Conservation (phyloP, 208 protist species). For the Herpetomonas samuelpessoai region DNA sequence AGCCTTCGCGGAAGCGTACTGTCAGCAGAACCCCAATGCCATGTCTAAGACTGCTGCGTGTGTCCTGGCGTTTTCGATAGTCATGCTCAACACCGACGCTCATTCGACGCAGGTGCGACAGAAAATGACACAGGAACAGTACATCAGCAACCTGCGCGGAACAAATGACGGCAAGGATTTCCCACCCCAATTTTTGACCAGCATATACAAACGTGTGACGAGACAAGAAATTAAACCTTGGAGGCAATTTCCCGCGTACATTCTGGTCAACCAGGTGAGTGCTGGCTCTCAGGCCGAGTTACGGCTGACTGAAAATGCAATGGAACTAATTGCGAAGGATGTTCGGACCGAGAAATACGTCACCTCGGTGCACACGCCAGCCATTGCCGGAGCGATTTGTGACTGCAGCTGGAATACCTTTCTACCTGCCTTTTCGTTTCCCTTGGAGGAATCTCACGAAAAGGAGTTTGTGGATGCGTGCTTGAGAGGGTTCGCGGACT, state of each 20-base stretch:
- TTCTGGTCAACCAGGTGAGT: background rate
- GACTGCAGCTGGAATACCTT: constrained; percentile 56
- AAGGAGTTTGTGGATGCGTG: constrained; percentile 51
- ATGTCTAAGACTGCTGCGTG: constrained; percentile 7
- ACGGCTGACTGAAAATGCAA: background rate
- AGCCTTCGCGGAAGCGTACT: constrained; percentile 90
- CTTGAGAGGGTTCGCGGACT: constrained; percentile 51
- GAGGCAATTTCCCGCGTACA: constrained; percentile 5
- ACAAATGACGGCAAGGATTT: constrained; percentile 86
- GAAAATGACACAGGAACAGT: constrained; percentile 88
- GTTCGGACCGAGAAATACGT: background rate
- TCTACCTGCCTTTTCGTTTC: constrained; percentile 42
- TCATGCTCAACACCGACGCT: constrained; percentile 53
- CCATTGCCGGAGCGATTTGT: constrained; percentile 51
- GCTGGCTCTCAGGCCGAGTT: background rate
- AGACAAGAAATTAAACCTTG: background rate
- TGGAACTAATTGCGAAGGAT: background rate
- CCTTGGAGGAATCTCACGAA: constrained; percentile 44
- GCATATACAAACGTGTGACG: constrained; percentile 13
- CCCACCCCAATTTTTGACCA: constrained; percentile 9
- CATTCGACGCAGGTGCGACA: constrained; percentile 30
- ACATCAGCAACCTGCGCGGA: constrained; percentile 81
- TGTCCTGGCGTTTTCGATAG: constrained; percentile 41
- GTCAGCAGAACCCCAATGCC: constrained; percentile 18
- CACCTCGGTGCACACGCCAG: background rate